Percentiles rank a stretch among this genome's conserved stretches.
phyloP scores from a whole-genome alignment of 768 basidiomycete species.

The Auriscalpium vulgare region DNA sequence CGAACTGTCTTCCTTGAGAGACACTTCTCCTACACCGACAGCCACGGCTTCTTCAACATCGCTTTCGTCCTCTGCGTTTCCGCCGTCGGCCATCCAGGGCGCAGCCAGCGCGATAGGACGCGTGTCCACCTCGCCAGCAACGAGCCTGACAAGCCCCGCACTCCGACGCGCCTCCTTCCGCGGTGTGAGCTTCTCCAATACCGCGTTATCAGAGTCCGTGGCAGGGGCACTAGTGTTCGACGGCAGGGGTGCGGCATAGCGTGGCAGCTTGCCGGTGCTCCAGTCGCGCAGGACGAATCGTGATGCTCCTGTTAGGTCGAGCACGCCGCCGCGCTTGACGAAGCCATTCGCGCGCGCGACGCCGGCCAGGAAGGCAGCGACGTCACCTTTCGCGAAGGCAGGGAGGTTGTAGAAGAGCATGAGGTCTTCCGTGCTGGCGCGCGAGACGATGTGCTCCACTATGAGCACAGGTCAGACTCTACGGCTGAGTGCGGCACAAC shows the following conservation, averaged over 20 bases:
- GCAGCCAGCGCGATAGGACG: constrained; percentile 34
- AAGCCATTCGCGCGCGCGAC: constrained; percentile 69
- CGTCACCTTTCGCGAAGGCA: constrained; percentile 63
- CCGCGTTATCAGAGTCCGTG: constrained; percentile 31
- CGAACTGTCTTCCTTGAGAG: constrained; percentile 22
- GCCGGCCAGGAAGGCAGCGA: constrained; percentile 64
- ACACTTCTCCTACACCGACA: constrained; percentile 26
- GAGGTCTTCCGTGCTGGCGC: constrained; percentile 69
- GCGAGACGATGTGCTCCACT: constrained; percentile 65
- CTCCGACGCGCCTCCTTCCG: constrained; percentile 64
- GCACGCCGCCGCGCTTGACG: constrained; percentile 67
- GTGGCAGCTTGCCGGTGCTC: constrained; percentile 63
- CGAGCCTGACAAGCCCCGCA: constrained; percentile 41
- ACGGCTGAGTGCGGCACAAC: neutral
- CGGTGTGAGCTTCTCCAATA: constrained; percentile 40
- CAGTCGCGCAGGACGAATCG: constrained; percentile 81
- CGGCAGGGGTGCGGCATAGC: constrained; percentile 55
- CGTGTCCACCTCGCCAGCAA: constrained; percentile 29
- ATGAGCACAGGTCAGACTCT: neutral
- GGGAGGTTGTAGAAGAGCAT: constrained; percentile 86
- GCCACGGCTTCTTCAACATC: constrained; percentile 22
- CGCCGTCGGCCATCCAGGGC: constrained; percentile 23
- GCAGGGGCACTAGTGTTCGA: constrained; percentile 4
- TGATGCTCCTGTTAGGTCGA: constrained; percentile 68
- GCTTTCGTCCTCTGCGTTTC: constrained; percentile 29